A percentile compares a stretch with the other conserved stretches of the same genome.
Conservation (phyloP, 2,329 filamentous ascomycete species). For the Monilinia fructigena region DNA sequence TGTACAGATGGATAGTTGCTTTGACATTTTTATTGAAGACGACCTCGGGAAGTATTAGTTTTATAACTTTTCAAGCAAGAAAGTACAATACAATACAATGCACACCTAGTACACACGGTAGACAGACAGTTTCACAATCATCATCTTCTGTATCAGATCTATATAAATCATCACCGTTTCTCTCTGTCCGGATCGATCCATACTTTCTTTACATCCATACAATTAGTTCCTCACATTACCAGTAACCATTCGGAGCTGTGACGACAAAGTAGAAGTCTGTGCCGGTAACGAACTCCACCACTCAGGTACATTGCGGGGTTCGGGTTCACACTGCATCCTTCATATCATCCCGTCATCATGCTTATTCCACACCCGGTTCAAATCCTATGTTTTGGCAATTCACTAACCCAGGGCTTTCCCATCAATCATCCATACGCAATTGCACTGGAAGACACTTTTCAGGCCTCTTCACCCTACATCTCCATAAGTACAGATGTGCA, state of each 20-base stretch:
- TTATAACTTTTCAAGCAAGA: too few species aligned
- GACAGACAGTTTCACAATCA: background rate
- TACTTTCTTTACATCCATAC: background rate
- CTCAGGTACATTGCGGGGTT: background rate
- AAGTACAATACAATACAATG: too few species aligned
- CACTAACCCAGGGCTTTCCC: constrained; percentile 56
- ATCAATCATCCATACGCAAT: constrained; percentile 54
- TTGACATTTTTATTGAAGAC: background rate
- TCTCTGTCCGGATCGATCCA: background rate
- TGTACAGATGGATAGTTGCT: too few species aligned
- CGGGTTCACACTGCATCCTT: constrained; percentile 3
- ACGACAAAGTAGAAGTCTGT: too few species aligned
- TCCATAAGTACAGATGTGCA: constrained; percentile 47
- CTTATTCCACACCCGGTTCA: constrained; percentile 29
- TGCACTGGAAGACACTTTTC: constrained; percentile 49
- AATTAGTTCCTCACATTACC: too few species aligned
- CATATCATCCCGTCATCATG: constrained; percentile 27
- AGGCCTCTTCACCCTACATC: constrained; percentile 46
- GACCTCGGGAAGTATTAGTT: too few species aligned
- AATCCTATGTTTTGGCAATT: constrained; percentile 39
- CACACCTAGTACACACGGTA: too few species aligned
- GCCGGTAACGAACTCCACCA: background rate
- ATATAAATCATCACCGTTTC: background rate
- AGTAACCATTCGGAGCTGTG: background rate
- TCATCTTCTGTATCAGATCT: background rate